Evolutionary conservation across 78 protist genomes (phyloP).

Genomic region (Polysphondylium violaceum): DNA sequence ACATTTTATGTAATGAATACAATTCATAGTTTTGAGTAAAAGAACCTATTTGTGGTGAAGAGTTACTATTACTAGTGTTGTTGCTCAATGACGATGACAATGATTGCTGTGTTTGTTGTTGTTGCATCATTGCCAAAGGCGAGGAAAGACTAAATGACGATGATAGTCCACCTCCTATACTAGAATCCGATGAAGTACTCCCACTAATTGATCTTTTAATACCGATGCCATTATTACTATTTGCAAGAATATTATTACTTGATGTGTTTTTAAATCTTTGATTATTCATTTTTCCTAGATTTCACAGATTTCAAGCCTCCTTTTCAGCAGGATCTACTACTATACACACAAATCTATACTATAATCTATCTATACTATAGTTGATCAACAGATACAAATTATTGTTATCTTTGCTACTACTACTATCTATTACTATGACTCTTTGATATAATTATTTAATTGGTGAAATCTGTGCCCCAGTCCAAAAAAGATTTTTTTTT

Average conservation of each 20-base stretch:
- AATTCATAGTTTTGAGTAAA: conserved; percentile 70
- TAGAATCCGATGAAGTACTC: conserved; percentile 6
- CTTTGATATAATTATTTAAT: too few species aligned
- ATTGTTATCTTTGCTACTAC: too few species aligned
- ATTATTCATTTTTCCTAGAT: too few species aligned
- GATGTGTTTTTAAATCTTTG: not conserved
- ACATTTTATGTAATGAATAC: conserved; percentile 47
- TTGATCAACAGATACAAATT: too few species aligned
- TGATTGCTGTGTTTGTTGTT: conserved; percentile 7
- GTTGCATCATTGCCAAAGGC: not conserved
- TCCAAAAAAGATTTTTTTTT: too few species aligned
- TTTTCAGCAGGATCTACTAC: too few species aligned
- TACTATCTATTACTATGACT: too few species aligned
- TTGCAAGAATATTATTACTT: not conserved
- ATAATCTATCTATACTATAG: too few species aligned
- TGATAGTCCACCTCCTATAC: not conserved
- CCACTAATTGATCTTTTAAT: not conserved
- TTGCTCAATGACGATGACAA: conserved; percentile 5
- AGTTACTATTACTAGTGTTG: not conserved
- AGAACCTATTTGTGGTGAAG: conserved; percentile 41
- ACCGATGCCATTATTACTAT: not conserved
- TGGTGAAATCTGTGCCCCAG: too few species aligned
- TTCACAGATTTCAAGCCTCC: too few species aligned
- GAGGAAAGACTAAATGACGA: not conserved
- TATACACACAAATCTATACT: too few species aligned